A percentile compares a stretch with the other conserved stretches of the same genome.
These are phyloP conservation scores for Geranium incanum DNA, from an alignment of 441 rosid species.

Conservation along the genomic window DNA sequence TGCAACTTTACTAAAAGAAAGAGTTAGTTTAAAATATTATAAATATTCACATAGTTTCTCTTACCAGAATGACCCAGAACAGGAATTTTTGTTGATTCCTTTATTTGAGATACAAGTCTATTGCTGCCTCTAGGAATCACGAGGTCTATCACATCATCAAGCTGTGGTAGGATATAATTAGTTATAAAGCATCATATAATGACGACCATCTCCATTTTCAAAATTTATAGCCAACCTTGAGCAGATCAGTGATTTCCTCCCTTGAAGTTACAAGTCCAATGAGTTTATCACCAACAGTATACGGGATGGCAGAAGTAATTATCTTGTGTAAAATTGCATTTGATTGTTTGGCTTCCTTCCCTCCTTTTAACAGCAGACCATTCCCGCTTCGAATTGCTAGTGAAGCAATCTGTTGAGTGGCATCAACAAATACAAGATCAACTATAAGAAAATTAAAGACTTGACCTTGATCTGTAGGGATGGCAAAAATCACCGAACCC, in stretches of 20 bases:
- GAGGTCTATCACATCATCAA: constrained; percentile 95
- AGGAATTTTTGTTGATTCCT: constrained; percentile 85
- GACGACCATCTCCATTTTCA: neutral
- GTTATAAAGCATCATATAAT: constrained; percentile 6
- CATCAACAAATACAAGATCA: constrained; percentile 5
- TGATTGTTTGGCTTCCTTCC: constrained; percentile 85
- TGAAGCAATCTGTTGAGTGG: constrained; percentile 31
- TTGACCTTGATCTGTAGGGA: too few relatives aligned
- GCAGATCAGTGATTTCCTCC: constrained; percentile 38
- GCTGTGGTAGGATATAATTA: constrained; percentile 39
- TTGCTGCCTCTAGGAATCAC: constrained; percentile 99
- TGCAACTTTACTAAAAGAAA: neutral
- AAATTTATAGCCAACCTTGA: constrained; percentile 24
- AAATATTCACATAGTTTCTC: constrained; percentile 6
- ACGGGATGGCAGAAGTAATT: constrained; percentile 33
- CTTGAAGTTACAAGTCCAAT: constrained; percentile 38
- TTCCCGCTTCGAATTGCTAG: constrained; percentile 66
- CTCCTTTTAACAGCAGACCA: constrained; percentile 88
- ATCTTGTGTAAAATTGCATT: constrained; percentile 75
- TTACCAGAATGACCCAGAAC: constrained; percentile 97
- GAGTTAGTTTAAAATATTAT: neutral
- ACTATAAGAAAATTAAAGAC: neutral
- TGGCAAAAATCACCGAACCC: too few relatives aligned
- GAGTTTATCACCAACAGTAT: constrained; percentile 27
- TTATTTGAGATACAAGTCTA: constrained; percentile 83